Percentiles rank a stretch among this genome's conserved stretches.
phyloP scores from a whole-genome alignment of 441 rosid species.

The Gossypium laxum region DNA sequence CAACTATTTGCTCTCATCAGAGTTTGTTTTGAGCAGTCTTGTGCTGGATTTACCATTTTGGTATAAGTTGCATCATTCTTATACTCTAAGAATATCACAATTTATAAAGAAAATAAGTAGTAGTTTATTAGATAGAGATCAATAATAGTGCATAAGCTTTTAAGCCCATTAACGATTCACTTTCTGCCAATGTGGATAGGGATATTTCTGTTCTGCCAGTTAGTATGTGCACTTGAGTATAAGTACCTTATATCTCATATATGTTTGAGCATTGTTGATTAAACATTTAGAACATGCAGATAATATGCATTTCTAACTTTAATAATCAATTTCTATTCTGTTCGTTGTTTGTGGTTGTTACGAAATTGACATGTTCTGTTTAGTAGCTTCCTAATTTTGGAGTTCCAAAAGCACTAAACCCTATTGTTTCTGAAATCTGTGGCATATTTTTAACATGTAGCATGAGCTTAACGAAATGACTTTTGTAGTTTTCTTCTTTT shows the following conservation, averaged over 20 bases:
- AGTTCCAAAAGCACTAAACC: not conserved
- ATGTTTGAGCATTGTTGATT: constrained; percentile 3
- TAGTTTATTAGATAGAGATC: not conserved
- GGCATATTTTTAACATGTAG: not conserved
- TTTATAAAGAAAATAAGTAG: not conserved
- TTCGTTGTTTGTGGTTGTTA: constrained; percentile 8
- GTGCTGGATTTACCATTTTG: not conserved
- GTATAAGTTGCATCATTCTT: not conserved
- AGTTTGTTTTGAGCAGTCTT: constrained; percentile 1
- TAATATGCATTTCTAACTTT: not conserved
- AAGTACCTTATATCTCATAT: not conserved
- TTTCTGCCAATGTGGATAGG: not conserved
- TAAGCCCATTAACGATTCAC: not conserved
- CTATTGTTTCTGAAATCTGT: not conserved
- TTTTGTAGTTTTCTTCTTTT: not conserved
- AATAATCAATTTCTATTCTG: not conserved
- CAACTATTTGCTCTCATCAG: constrained; percentile 4
- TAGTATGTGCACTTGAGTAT: not conserved
- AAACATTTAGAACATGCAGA: constrained; percentile 8
- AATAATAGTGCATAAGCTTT: constrained; percentile 1
- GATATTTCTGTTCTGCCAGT: not conserved
- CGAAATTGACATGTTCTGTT: constrained; percentile 2
- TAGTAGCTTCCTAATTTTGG: not conserved
- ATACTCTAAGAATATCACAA: not conserved
- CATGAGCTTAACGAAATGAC: not conserved